phyloP scores from a whole-genome alignment of 2,329 filamentous ascomycete species.

The Zymoseptoria pseudotritici region DNA sequence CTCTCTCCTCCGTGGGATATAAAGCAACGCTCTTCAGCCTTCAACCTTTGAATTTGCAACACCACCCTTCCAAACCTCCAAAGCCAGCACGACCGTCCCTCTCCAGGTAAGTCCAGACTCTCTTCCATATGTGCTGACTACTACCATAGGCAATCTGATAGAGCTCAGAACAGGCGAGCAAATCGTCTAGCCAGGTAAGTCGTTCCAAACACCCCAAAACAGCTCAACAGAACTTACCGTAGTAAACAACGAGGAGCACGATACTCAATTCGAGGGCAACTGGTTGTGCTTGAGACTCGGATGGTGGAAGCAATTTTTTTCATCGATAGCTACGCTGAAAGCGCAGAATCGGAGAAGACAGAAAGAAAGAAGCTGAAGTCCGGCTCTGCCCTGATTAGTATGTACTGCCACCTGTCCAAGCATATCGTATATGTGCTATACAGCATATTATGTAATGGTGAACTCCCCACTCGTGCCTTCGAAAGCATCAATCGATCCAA shows the following conservation, averaged over 20 bases:
- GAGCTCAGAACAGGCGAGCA: background rate
- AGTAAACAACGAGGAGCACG: background rate
- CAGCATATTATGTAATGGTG: conserved; percentile 24
- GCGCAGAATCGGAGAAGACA: background rate
- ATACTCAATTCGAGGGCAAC: background rate
- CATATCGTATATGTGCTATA: background rate
- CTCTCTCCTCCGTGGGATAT: background rate
- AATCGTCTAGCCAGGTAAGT: background rate
- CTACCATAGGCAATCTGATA: background rate
- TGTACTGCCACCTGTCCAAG: background rate
- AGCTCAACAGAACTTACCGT: background rate
- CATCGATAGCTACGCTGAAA: background rate
- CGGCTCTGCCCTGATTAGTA: background rate
- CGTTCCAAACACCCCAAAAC: background rate
- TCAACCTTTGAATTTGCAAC: background rate
- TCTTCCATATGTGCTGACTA: background rate
- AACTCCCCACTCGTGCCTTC: conserved; percentile 58
- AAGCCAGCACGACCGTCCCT: background rate
- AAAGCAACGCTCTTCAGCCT: background rate
- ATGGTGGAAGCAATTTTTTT: background rate
- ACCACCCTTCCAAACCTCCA: background rate
- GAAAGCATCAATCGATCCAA: conserved; percentile 58
- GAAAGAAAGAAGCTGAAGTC: background rate
- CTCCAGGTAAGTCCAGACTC: background rate
- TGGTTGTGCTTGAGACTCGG: background rate